Conservation (phyloP, 345 rosid species). For the Lepidium sativum region DNA sequence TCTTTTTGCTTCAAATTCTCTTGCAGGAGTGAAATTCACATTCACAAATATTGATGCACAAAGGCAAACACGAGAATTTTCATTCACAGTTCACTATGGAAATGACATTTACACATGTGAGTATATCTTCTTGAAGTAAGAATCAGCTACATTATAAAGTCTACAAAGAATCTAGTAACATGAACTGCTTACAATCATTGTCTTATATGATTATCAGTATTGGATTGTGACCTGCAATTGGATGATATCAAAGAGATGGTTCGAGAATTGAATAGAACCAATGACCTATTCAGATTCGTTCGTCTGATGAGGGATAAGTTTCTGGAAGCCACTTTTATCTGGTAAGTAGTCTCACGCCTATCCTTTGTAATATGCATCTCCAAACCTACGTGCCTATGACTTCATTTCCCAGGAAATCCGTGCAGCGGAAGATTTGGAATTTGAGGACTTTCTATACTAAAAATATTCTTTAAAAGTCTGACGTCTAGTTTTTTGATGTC, state of each 20-base stretch:
- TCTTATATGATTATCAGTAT: conserved; percentile 42
- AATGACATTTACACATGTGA: conserved; percentile 59
- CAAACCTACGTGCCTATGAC: too few species aligned
- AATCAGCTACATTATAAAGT: background rate
- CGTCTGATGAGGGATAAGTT: conserved; percentile 74
- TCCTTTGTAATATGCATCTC: background rate
- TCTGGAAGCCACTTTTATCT: conserved; percentile 43
- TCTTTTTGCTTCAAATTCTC: conserved; percentile 7
- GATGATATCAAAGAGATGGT: conserved; percentile 52
- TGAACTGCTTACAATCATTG: background rate
- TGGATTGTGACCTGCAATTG: conserved; percentile 65
- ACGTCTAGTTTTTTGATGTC: background rate
- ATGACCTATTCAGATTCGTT: conserved; percentile 76
- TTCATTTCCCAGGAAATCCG: too few species aligned
- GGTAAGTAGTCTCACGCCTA: conserved; percentile 32
- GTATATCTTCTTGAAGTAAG: conserved; percentile 16
- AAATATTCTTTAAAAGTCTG: too few species aligned
- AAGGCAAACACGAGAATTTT: conserved; percentile 42
- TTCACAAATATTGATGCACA: conserved; percentile 45
- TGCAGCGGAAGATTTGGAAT: too few species aligned
- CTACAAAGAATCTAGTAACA: background rate
- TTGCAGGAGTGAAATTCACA: conserved; percentile 76
- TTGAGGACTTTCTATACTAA: too few species aligned
- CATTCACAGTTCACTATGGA: conserved; percentile 62
- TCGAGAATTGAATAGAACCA: conserved; percentile 65